Conservation (phyloP, 257 asterid genomes). For the Thymus quinquecostatus region DNA sequence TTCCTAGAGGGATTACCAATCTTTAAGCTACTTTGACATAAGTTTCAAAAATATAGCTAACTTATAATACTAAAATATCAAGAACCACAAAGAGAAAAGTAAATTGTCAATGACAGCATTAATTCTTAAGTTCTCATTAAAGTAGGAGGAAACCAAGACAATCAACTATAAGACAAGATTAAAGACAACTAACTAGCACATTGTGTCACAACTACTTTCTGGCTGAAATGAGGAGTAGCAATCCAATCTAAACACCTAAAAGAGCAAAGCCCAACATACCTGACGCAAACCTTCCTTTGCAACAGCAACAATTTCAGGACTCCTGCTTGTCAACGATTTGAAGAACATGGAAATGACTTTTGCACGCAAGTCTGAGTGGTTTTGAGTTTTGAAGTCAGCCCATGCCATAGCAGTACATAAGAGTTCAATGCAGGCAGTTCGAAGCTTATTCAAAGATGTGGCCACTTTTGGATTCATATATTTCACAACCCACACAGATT, state of each 20-base stretch:
- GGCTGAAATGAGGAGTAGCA: slow-evolving; percentile 18
- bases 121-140: slow-evolving; percentile 15
- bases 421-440: slow-evolving; percentile 97
- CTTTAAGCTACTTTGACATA: slow-evolving; percentile 8
- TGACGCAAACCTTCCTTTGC: slow-evolving; percentile 99
- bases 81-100: background rate
- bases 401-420: slow-evolving; percentile 99
- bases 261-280: slow-evolving; percentile 50
- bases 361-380: slow-evolving; percentile 90
- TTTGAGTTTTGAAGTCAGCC: slow-evolving; percentile 98
- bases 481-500: slow-evolving; percentile 83
- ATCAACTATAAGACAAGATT: slow-evolving; percentile 10
- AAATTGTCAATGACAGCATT: slow-evolving; percentile 5
- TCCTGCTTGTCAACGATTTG: slow-evolving; percentile 92
- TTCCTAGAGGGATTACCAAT: slow-evolving; percentile 1
- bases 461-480: slow-evolving; percentile 92
- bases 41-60: background rate
- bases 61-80: background rate
- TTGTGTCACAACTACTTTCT: background rate
- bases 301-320: slow-evolving; percentile 93
- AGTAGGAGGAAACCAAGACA: slow-evolving; percentile 26
- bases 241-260: slow-evolving; percentile 15
- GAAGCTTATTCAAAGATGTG: slow-evolving; percentile 87
- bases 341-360: slow-evolving; percentile 97
- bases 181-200: slow-evolving; percentile 8